These are phyloP conservation scores for Naganishia onofrii DNA, from an alignment of 768 basidiomycete species.

Conservation along the genomic window DNA sequence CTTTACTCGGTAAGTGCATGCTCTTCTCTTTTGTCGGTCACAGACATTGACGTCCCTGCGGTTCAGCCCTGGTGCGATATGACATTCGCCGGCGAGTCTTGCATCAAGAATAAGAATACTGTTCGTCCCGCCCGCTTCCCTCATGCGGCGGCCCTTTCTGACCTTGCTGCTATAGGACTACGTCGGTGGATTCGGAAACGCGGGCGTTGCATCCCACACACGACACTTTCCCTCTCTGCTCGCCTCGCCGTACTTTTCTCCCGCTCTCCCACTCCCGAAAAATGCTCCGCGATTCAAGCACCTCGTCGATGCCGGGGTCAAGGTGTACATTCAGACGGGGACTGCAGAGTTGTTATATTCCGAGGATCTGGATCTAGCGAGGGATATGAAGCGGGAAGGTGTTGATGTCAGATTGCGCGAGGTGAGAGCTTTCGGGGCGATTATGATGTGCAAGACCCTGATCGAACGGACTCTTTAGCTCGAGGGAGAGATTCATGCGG, in stretches of 20 bases:
- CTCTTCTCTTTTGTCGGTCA: not conserved
- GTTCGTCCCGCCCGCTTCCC: conserved; percentile 16
- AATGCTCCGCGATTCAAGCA: conserved; percentile 36
- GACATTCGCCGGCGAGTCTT: conserved; percentile 25
- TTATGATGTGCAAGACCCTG: not conserved
- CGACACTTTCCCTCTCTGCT: conserved; percentile 38
- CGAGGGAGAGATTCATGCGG: conserved; percentile 32
- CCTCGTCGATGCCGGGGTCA: conserved; percentile 31
- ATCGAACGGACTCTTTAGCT: not conserved
- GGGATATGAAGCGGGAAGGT: conserved; percentile 40
- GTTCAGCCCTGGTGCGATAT: conserved; percentile 32
- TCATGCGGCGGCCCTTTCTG: not conserved
- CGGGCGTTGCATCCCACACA: conserved; percentile 38
- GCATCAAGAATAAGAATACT: conserved; percentile 21
- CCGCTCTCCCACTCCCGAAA: conserved; percentile 31
- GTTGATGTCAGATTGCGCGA: conserved; percentile 39
- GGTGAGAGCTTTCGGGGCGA: conserved; percentile 34
- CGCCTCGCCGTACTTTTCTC: conserved; percentile 39
- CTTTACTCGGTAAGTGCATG: conserved; percentile 27
- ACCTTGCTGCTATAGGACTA: conserved; percentile 28
- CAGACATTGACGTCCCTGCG: not conserved
- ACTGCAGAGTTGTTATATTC: conserved; percentile 40
- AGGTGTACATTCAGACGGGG: conserved; percentile 42
- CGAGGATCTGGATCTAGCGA: conserved; percentile 34
- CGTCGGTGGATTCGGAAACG: conserved; percentile 32